Percentiles rank a stretch among this genome's conserved stretches.
phyloP scores from a whole-genome alignment of 2,329 filamentous ascomycete genomes.

The Stemphylium vesicarium region DNA sequence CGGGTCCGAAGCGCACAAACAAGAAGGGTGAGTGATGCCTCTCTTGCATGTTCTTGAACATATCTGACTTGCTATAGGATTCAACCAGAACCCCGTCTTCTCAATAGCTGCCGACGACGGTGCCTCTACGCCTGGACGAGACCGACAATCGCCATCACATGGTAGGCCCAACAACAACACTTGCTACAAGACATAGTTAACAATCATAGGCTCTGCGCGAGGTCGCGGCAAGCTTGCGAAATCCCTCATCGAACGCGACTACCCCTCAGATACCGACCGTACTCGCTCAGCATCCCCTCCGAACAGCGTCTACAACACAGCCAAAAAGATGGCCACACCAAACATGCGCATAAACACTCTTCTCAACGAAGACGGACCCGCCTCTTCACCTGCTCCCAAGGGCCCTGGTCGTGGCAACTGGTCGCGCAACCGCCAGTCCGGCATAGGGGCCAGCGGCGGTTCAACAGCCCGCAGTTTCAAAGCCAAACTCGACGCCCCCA shows the following conservation, averaged over 20 bases:
- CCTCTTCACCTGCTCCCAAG: constrained; percentile 47
- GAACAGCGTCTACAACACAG: constrained; percentile 48
- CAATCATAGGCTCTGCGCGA: constrained; percentile 41
- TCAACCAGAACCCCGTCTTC: constrained; percentile 52
- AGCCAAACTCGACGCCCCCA: constrained; percentile 41
- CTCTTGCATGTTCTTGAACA: not conserved
- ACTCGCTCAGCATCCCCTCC: constrained; percentile 55
- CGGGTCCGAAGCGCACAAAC: constrained; percentile 57
- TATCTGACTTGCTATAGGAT: constrained; percentile 32
- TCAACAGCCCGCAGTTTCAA: constrained; percentile 41
- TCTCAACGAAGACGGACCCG: constrained; percentile 52
- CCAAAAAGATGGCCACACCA: constrained; percentile 43
- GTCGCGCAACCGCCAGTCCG: constrained; percentile 48
- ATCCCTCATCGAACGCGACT: constrained; percentile 45
- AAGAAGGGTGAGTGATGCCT: constrained; percentile 51
- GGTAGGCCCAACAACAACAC: constrained; percentile 23
- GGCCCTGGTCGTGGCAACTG: constrained; percentile 59
- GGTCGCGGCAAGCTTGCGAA: constrained; percentile 46
- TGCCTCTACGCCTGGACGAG: constrained; percentile 47
- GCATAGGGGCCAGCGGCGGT: constrained; percentile 9
- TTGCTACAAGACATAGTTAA: not conserved
- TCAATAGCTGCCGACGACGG: constrained; percentile 50
- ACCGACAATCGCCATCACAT: constrained; percentile 50
- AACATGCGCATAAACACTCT: constrained; percentile 59
- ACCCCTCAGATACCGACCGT: constrained; percentile 54